Conservation (phyloP, 345 rosid species). For the Euclidium syriacum region DNA sequence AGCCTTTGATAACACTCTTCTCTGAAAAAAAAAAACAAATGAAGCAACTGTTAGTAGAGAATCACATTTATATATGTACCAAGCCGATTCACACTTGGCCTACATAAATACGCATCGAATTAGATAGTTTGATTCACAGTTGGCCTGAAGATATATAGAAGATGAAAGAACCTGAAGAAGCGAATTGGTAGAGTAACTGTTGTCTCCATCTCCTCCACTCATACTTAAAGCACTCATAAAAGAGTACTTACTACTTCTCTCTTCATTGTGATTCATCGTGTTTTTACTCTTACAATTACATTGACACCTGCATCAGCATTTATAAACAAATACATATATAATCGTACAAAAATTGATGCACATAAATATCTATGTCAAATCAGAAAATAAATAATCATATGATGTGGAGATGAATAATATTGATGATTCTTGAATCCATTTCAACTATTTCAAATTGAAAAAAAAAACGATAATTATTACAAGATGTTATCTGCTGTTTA, state of each 20-base stretch:
- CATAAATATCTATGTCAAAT: neutral
- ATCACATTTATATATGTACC: neutral
- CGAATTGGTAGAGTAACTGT: slow-evolving; percentile 27
- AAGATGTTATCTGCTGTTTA: neutral
- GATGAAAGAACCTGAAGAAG: slow-evolving; percentile 19
- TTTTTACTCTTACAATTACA: neutral
- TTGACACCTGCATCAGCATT: neutral
- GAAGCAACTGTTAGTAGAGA: neutral
- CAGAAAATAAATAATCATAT: neutral
- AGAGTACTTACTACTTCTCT: neutral
- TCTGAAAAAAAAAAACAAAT: neutral
- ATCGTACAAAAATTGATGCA: no score
- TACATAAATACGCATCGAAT: no score
- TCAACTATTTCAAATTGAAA: neutral
- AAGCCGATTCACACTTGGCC: neutral
- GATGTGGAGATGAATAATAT: neutral
- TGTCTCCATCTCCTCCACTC: slow-evolving; percentile 23
- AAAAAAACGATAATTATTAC: neutral
- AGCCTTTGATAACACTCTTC: slow-evolving; percentile 16
- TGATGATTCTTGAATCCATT: slow-evolving; percentile 16
- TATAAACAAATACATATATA: neutral
- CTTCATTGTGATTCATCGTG: neutral
- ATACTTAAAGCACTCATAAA: slow-evolving; percentile 8
- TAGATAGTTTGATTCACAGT: no score
- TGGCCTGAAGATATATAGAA: neutral